These are phyloP conservation scores for Ascochyta fabae DNA, from an alignment of 2,329 filamentous ascomycete genomes.

Conservation along the genomic window DNA sequence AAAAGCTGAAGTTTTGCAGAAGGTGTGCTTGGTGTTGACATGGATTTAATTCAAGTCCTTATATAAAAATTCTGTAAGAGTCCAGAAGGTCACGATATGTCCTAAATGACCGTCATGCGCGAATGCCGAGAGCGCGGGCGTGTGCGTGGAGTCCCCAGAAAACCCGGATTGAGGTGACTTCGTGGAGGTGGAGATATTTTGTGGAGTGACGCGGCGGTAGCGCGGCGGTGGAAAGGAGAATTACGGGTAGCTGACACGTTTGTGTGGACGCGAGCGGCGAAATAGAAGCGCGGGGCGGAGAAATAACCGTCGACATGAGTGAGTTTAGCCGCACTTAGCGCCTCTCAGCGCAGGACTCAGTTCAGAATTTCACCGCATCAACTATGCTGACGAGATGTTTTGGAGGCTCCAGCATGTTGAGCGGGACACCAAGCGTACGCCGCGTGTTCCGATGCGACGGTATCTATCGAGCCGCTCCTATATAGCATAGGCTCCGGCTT, in stretches of 20 bases:
- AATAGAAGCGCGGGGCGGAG: neutral
- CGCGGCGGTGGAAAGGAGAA: neutral
- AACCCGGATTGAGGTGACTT: neutral
- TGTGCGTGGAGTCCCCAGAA: neutral
- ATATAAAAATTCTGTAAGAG: neutral
- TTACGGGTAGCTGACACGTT: neutral
- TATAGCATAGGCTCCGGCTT: too few species aligned
- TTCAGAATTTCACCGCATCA: neutral
- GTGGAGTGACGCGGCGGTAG: neutral
- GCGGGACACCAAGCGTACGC: too few species aligned
- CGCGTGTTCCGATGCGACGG: too few species aligned
- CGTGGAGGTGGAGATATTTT: neutral
- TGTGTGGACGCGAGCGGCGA: neutral
- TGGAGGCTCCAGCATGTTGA: too few species aligned
- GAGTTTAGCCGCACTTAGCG: neutral
- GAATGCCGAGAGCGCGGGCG: neutral
- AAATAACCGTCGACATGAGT: neutral
- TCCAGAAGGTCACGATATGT: neutral
- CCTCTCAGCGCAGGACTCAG: neutral
- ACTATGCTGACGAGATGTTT: neutral
- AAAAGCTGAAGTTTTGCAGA: neutral
- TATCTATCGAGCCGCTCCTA: too few species aligned
- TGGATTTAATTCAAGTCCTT: neutral
- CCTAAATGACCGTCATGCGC: neutral
- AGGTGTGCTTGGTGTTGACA: neutral